Evolutionary conservation across 176 grass and related monocot genomes (phyloP), one percentile per base, ranked within the genome.

Genomic region (Elaeis guineensis): DNA sequence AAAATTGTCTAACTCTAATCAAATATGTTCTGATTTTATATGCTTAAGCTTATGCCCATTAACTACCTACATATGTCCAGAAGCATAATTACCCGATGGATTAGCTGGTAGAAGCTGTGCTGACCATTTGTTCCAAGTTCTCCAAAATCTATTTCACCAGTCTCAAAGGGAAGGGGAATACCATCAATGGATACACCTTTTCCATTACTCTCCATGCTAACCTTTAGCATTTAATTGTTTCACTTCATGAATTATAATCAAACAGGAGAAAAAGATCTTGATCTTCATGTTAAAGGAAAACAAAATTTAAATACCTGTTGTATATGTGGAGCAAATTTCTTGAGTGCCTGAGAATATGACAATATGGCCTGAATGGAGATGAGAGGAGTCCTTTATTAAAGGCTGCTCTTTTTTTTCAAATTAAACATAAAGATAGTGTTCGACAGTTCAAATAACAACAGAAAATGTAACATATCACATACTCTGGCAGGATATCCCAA

Each of bases 141-240:
- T 66, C 93, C 93, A 81, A 98, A 98, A 83, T 98, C 93, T 66
- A 98, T 98, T 79, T 98, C 93, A 78, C 93, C 93, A 25, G 87
- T 66, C 49, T 89, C 87, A 26, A 79, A 89, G 3, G 87, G 51
- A 63, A 98, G 93, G 64, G 50, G 67, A 69, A 77, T 64, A 16
- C 93, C 93, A 76, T n/a, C n/a, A n/a, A n/a, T n/a, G n/a, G n/a
- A n/a, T n/a, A n/a, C n/a, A n/a, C n/a, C n/a, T n/a, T n/a, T 92
- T 69, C 93, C 93, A 30, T 98, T 98, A 86, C 93, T 92, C 80
- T 98, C 93, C 93, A 98, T 98, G 76, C 93, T 98, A 78, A 97
- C 58, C 92, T 97, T 73, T 78, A 80, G 25, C n/a, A 63, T 48
- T 63, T 62, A 53, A 62, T 22, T 44, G 18, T 18, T 44, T 25